Percentiles rank a stretch among this genome's conserved stretches.
phyloP scores from a whole-genome alignment of 106 monocot genomes.

The Platanthera guangdongensis region DNA sequence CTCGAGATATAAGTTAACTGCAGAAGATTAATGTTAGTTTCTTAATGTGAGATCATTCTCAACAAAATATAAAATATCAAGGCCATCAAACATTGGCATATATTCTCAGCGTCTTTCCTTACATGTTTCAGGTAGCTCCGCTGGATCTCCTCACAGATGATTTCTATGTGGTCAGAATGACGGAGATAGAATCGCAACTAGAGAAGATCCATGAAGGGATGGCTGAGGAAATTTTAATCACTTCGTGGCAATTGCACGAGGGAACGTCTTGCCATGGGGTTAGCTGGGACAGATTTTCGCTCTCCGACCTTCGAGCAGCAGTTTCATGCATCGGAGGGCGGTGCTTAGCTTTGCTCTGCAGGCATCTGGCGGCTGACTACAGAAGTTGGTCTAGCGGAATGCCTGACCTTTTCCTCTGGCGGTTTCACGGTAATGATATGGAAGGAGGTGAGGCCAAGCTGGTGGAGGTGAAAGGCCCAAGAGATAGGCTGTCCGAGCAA shows the following conservation, averaged over 20 bases:
- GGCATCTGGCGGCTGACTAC: slow-evolving; percentile 63
- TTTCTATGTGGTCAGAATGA: slow-evolving; percentile 62
- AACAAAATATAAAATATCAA: too few relatives aligned
- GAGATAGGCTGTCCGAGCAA: slow-evolving; percentile 81
- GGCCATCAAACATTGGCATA: too few relatives aligned
- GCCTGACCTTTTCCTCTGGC: slow-evolving; percentile 91
- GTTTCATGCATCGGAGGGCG: slow-evolving; percentile 60
- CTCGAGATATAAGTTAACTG: too few relatives aligned
- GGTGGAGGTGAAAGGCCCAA: slow-evolving; percentile 92
- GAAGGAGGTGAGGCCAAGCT: slow-evolving; percentile 67
- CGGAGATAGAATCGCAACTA: slow-evolving; percentile 53
- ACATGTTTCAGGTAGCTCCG: slow-evolving; percentile 57
- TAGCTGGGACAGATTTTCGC: slow-evolving; percentile 64
- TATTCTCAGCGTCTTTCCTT: too few relatives aligned
- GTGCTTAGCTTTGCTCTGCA: slow-evolving; percentile 54
- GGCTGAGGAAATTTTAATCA: slow-evolving; percentile 76
- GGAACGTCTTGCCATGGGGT: slow-evolving; percentile 74
- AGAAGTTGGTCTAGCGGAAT: slow-evolving; percentile 89
- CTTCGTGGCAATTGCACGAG: slow-evolving; percentile 60
- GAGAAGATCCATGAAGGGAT: slow-evolving; percentile 57
- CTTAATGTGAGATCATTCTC: too few relatives aligned
- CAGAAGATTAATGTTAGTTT: too few relatives aligned
- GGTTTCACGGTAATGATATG: slow-evolving; percentile 46
- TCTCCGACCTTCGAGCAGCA: slow-evolving; percentile 67
- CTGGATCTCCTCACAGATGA: slow-evolving; percentile 77